Conservation (phyloP, 2,329 filamentous ascomycete genomes). For the Parascedosporium putredinis region DNA sequence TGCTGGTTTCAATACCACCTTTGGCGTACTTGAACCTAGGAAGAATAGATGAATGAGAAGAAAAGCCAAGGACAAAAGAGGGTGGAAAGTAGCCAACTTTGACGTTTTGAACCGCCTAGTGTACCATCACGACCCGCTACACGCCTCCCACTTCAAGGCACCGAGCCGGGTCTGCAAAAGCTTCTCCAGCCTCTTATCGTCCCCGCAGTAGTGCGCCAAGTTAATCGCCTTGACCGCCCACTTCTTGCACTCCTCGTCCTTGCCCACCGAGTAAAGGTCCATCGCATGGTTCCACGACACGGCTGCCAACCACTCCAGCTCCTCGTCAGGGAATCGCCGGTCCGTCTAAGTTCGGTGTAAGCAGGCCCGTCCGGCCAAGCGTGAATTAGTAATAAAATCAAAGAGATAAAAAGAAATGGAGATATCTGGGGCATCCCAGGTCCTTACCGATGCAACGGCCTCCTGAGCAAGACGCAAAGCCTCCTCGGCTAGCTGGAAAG, state of each 20-base stretch:
- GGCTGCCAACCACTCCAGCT: conserved; percentile 67
- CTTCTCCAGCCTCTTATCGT: conserved; percentile 36
- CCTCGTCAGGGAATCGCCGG: conserved; percentile 47
- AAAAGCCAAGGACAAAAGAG: no score
- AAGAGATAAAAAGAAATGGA: no score
- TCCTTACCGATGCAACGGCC: no score
- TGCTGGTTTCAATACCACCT: no score
- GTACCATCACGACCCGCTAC: no score
- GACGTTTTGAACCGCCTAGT: no score
- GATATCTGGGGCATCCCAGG: no score
- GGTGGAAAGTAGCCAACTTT: no score
- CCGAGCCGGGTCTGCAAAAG: conserved; percentile 33
- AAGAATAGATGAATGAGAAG: no score
- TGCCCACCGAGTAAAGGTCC: conserved; percentile 48
- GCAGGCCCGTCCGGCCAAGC: neutral
- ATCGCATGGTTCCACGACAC: conserved; percentile 60
- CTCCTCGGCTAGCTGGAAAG: conserved; percentile 54
- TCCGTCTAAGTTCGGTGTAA: conserved; percentile 3
- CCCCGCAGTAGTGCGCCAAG: conserved; percentile 47
- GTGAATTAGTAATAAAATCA: no score
- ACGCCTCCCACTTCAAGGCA: conserved; percentile 22
- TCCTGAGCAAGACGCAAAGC: conserved; percentile 42
- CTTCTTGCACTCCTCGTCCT: conserved; percentile 41
- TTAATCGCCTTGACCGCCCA: conserved; percentile 57
- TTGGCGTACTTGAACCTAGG: no score